These are phyloP conservation scores for Populus hybrid DNA, from an alignment of 441 rosid genomes.

Conservation along the genomic window DNA sequence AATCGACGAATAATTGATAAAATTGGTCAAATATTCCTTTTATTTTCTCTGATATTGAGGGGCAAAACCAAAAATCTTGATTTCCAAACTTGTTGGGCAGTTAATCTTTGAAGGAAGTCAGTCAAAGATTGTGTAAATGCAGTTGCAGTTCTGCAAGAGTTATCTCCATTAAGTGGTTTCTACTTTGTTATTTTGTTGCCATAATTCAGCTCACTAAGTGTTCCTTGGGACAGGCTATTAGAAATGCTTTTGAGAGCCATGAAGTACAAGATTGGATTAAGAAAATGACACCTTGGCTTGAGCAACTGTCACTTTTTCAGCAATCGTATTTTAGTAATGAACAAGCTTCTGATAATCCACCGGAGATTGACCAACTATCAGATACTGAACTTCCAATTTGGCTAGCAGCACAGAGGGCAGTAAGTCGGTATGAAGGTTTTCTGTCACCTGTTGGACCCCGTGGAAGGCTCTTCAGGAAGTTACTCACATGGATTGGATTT, in stretches of 20 bases:
- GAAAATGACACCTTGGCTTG: slow-evolving; percentile 59
- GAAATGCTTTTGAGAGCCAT: slow-evolving; percentile 44
- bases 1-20: not conserved
- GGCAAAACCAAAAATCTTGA: not conserved
- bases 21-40: not conserved
- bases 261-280: slow-evolving; percentile 51
- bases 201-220: slow-evolving; percentile 18
- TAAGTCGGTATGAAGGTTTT: slow-evolving; percentile 82
- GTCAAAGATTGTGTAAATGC: not conserved
- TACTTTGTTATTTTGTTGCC: not conserved
- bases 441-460: slow-evolving; percentile 91
- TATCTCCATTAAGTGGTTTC: not conserved
- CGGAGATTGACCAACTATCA: slow-evolving; percentile 47
- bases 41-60: not conserved
- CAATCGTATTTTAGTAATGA: slow-evolving; percentile 47
- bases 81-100: not conserved
- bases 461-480: slow-evolving; percentile 72
- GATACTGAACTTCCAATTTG: slow-evolving; percentile 77
- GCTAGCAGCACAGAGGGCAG: slow-evolving; percentile 93
- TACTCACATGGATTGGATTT: slow-evolving; percentile 76
- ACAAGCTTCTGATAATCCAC: slow-evolving; percentile 41
- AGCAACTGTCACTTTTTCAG: slow-evolving; percentile 55
- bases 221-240: slow-evolving; percentile 50
- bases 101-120: not conserved
- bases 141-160: not conserved